Percentiles rank a stretch among this genome's conserved stretches.
These are phyloP conservation scores for Colletotrichum eremochloae DNA, from an alignment of 2,329 filamentous ascomycete species.

Conservation along the genomic window DNA sequence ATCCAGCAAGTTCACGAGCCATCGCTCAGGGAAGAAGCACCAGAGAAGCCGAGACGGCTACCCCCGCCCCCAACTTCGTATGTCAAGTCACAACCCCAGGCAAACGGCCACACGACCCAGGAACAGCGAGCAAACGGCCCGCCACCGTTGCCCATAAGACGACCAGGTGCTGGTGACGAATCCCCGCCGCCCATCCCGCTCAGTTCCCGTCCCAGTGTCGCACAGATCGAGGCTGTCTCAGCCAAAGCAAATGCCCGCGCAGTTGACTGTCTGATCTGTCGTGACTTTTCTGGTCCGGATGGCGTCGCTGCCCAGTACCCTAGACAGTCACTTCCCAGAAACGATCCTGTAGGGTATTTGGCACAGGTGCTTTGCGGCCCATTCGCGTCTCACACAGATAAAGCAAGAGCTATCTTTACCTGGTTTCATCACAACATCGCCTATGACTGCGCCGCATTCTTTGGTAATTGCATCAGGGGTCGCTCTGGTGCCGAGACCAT, in stretches of 20 bases:
- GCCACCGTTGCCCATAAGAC: slow-evolving; percentile 36
- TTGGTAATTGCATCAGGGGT: slow-evolving; percentile 75
- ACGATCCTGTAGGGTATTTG: slow-evolving; percentile 78
- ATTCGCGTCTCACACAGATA: slow-evolving; percentile 87
- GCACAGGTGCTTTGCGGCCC: slow-evolving; percentile 82
- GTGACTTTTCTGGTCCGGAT: slow-evolving; percentile 90
- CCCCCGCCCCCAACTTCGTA: slow-evolving; percentile 38
- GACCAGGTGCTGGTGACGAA: slow-evolving; percentile 45
- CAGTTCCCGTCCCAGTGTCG: slow-evolving; percentile 63
- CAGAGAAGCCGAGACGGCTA: slow-evolving; percentile 36
- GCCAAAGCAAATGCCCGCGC: slow-evolving; percentile 49
- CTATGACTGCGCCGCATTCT: slow-evolving; percentile 87
- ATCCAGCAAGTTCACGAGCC: slow-evolving; percentile 44
- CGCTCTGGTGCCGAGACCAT: slow-evolving; percentile 81
- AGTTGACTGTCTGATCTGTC: slow-evolving; percentile 79
- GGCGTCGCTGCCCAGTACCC: slow-evolving; percentile 83
- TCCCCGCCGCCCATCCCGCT: slow-evolving; percentile 66
- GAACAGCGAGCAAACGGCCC: slow-evolving; percentile 38
- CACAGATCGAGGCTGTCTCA: slow-evolving; percentile 63
- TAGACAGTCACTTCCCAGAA: slow-evolving; percentile 74
- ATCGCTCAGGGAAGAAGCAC: slow-evolving; percentile 24
- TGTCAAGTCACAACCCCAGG: slow-evolving; percentile 30
- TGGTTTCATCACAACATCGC: slow-evolving; percentile 96
- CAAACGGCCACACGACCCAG: slow-evolving; percentile 45
- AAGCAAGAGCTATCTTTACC: slow-evolving; percentile 91